phyloP scores from a whole-genome alignment of 352 stramenopile species.

The Peronosclerospora sorghi region DNA sequence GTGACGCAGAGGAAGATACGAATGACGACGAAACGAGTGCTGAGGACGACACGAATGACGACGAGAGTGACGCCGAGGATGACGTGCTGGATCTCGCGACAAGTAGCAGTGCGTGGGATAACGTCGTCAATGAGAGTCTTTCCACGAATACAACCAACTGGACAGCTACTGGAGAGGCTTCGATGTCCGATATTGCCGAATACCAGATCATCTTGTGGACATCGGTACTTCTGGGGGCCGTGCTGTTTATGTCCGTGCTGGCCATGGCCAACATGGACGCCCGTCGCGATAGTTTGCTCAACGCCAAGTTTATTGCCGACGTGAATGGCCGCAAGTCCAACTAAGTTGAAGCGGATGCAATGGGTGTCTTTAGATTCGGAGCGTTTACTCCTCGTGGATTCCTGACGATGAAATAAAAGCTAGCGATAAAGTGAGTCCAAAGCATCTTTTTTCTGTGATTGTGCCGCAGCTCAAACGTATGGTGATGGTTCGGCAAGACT shows the following conservation, averaged over 20 bases:
- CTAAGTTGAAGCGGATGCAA: constrained; percentile 17
- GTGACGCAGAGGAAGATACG: no score
- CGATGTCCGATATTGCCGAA: constrained; percentile 53
- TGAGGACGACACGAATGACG: constrained; percentile 1
- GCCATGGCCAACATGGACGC: constrained; percentile 66
- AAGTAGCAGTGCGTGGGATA: constrained; percentile 14
- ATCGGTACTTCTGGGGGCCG: constrained; percentile 39
- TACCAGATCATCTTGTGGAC: constrained; percentile 82
- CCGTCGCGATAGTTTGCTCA: constrained; percentile 66
- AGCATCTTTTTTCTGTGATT: no score
- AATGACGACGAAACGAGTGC: constrained; percentile 5
- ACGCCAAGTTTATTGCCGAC: constrained; percentile 76
- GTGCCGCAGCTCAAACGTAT: no score
- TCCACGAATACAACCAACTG: constrained; percentile 14
- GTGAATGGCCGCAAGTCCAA: constrained; percentile 41
- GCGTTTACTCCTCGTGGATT: no score
- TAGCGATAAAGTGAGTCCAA: no score
- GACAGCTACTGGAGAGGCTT: constrained; percentile 20
- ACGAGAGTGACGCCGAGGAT: not conserved
- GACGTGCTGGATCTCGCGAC: constrained; percentile 9
- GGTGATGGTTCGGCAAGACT: no score
- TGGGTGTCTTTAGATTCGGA: not conserved
- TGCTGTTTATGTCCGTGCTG: constrained; percentile 18
- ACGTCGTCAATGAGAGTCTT: constrained; percentile 7
- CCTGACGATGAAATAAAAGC: no score